Evolutionary conservation across 2,329 filamentous ascomycete genomes (phyloP).

Genomic region (Penicillium sp.): DNA sequence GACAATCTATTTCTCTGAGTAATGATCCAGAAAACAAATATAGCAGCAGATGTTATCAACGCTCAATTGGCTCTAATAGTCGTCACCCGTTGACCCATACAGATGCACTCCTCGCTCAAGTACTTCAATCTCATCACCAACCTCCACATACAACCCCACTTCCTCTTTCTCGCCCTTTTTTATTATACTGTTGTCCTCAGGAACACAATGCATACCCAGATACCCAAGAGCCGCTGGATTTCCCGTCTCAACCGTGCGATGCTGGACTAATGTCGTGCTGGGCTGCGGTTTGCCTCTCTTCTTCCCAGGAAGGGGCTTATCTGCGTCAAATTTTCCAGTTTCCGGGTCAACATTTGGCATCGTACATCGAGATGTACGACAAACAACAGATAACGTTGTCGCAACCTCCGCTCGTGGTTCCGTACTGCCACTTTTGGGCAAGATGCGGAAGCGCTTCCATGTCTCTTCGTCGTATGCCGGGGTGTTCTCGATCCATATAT

Average conservation of each 20-base stretch:
- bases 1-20: no score
- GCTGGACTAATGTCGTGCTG: neutral
- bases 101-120: neutral
- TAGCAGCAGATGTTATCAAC: no score
- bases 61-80: neutral
- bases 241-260: neutral
- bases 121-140: neutral
- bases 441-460: neutral
- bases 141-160: neutral
- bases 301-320: neutral
- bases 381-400: neutral
- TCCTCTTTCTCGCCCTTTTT: neutral
- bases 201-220: slow-evolving; percentile 1
- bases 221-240: neutral
- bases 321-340: neutral
- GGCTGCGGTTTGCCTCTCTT: neutral
- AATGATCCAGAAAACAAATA: no score
- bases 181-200: neutral
- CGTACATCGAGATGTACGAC: neutral
- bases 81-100: neutral
- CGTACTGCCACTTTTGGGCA: neutral
- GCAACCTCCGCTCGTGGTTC: neutral
- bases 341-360: neutral
- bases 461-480: neutral
- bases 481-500: neutral